Conservation (phyloP, 306 rosid species). For the Prunus mongolica region DNA sequence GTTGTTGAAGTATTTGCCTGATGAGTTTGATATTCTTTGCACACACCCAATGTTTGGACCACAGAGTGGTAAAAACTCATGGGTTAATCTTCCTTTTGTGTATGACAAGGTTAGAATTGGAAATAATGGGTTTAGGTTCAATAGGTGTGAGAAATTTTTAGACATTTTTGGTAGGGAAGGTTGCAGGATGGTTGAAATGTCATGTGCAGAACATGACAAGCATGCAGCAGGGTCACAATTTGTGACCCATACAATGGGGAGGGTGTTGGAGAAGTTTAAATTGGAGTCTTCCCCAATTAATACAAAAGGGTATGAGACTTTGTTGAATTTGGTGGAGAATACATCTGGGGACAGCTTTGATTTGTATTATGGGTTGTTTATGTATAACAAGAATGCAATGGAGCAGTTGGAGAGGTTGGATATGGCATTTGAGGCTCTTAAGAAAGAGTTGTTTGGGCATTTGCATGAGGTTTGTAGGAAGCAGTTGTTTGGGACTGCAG, state of each 20-base stretch:
- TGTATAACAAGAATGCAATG: slow-evolving; percentile 24
- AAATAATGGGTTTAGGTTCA: background rate
- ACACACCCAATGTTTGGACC: slow-evolving; percentile 23
- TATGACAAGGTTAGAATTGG: slow-evolving; percentile 10
- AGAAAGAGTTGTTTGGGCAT: slow-evolving; percentile 13
- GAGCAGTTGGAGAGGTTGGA: slow-evolving; percentile 21
- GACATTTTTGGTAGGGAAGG: slow-evolving; percentile 6
- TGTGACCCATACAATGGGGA: slow-evolving; percentile 20
- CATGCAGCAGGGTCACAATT: slow-evolving; percentile 16
- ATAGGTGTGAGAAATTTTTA: slow-evolving; percentile 6
- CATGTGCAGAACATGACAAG: slow-evolving; percentile 15
- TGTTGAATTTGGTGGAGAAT: slow-evolving; percentile 14
- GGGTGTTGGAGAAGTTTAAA: slow-evolving; percentile 9
- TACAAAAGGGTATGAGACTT: slow-evolving; percentile 18
- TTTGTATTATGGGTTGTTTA: slow-evolving; percentile 17
- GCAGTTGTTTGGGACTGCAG: background rate
- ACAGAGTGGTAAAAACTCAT: slow-evolving; percentile 7
- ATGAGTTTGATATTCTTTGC: slow-evolving; percentile 15
- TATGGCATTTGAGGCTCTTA: slow-evolving; percentile 15
- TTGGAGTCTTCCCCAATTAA: slow-evolving; percentile 14
- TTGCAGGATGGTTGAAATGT: slow-evolving; percentile 23
- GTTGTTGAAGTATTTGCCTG: slow-evolving; percentile 9
- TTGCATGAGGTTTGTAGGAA: slow-evolving; percentile 12
- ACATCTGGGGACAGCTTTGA: slow-evolving; percentile 23
- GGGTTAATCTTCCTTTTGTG: slow-evolving; percentile 8